Percentiles rank a stretch among this genome's conserved stretches.
Evolutionary conservation across 352 stramenopile genomes (phyloP).

Genomic region (Phytophthora rubi): DNA sequence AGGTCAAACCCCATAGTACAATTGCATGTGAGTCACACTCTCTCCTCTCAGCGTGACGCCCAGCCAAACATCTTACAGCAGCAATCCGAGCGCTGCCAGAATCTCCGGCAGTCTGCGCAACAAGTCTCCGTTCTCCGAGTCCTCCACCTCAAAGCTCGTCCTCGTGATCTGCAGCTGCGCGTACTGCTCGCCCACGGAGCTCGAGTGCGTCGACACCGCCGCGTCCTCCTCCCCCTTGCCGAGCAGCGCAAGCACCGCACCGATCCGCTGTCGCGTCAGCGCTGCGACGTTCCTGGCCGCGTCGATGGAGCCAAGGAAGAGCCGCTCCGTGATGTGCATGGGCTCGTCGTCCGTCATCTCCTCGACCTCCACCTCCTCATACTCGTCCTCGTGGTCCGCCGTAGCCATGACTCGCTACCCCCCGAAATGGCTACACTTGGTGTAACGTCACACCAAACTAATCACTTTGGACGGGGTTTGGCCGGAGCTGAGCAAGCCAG

Average conservation of each 20-base stretch:
- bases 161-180: constrained; percentile 19
- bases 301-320: constrained; percentile 78
- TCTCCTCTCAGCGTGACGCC: too few species aligned
- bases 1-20: not conserved
- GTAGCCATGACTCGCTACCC: constrained; percentile 7
- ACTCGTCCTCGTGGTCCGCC: constrained; percentile 19
- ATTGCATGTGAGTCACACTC: not conserved
- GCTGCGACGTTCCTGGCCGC: constrained; percentile 55
- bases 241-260: constrained; percentile 53
- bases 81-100: constrained; percentile 37
- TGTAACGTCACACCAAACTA: not conserved
- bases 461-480: not conserved
- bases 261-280: constrained; percentile 45
- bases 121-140: constrained; percentile 59
- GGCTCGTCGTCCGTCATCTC: constrained; percentile 65
- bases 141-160: constrained; percentile 51
- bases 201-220: constrained; percentile 11
- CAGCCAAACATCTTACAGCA: constrained; percentile 35
- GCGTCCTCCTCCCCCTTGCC: constrained; percentile 31
- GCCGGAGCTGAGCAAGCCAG: not conserved
- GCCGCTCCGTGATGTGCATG: constrained; percentile 49
- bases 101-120: constrained; percentile 52
- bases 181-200: not conserved
- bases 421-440: constrained; percentile 16
- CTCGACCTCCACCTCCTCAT: constrained; percentile 58